Conservation (phyloP, 345 rosid genomes). For the Arabis alpina region DNA sequence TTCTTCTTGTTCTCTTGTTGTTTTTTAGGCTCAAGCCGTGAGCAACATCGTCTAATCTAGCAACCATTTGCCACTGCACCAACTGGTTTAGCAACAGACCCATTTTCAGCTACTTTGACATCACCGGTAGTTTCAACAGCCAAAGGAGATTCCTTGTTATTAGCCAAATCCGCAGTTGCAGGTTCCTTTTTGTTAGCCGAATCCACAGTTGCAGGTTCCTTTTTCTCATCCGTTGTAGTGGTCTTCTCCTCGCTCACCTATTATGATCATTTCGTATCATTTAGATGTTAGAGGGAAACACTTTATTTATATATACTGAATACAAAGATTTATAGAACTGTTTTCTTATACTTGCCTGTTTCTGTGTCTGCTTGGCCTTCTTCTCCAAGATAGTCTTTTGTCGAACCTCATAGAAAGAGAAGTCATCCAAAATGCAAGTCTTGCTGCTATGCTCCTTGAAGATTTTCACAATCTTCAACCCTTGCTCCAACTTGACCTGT, state of each 20-base stretch:
- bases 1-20: conserved; percentile 30
- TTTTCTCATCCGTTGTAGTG: conserved; percentile 36
- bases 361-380: conserved; percentile 83
- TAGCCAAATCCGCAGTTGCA: conserved; percentile 34
- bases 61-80: conserved; percentile 47
- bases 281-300: conserved; percentile 5
- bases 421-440: conserved; percentile 89
- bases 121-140: conserved; percentile 39
- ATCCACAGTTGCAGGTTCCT: conserved; percentile 42
- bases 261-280: not conserved
- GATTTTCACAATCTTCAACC: conserved; percentile 75
- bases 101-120: conserved; percentile 46
- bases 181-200: conserved; percentile 40
- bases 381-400: conserved; percentile 83
- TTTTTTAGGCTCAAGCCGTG: conserved; percentile 33
- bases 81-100: conserved; percentile 41
- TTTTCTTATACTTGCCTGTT: conserved; percentile 41
- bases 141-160: conserved; percentile 39
- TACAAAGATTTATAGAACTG: not conserved
- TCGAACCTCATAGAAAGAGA: conserved; percentile 78
- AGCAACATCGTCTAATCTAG: conserved; percentile 41
- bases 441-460: conserved; percentile 78
- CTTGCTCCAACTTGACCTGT: conserved; percentile 74
- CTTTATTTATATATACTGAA: not conserved
- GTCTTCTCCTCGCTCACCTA: conserved; percentile 55